Evolutionary conservation across 495 filamentous ascomycete species (phyloP).

Genomic region (Hypoxylon lienhwacheense): DNA sequence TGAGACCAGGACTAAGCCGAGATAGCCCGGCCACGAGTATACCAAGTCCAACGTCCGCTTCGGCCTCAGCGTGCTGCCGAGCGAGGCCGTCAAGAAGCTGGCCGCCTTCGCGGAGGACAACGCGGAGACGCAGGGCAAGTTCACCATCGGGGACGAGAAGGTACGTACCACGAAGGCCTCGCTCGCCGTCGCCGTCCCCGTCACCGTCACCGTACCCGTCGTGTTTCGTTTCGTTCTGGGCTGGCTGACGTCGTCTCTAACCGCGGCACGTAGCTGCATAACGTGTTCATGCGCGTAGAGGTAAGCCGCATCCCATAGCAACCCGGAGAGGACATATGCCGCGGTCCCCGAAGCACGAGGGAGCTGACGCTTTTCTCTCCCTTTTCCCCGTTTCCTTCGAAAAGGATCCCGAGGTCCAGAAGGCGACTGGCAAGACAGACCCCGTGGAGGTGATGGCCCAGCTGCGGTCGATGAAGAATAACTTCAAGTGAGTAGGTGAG

Average conservation of each 20-base stretch:
- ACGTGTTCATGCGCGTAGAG: slow-evolving; percentile 92
- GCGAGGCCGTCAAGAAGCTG: slow-evolving; percentile 74
- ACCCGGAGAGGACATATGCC: background rate
- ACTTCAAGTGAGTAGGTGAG: slow-evolving; percentile 61
- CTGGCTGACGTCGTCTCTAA: too few species aligned
- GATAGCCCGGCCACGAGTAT: slow-evolving; percentile 91
- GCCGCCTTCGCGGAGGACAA: slow-evolving; percentile 75
- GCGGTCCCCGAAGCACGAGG: too few species aligned
- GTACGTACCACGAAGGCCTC: too few species aligned
- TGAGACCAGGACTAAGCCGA: background rate
- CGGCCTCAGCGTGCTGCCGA: slow-evolving; percentile 69
- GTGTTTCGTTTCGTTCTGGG: too few species aligned
- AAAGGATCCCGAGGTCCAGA: slow-evolving; percentile 81
- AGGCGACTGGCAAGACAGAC: slow-evolving; percentile 78
- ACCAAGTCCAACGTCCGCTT: slow-evolving; percentile 94
- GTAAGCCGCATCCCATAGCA: slow-evolving; percentile 52
- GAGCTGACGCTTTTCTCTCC: slow-evolving; percentile 16
- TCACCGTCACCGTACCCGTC: too few species aligned
- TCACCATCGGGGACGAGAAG: slow-evolving; percentile 98
- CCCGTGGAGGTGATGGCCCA: slow-evolving; percentile 85
- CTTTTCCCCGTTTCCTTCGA: too few species aligned
- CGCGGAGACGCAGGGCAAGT: slow-evolving; percentile 88
- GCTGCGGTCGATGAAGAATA: slow-evolving; percentile 92
- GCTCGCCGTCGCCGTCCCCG: too few species aligned
- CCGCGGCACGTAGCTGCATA: slow-evolving; percentile 81